Percentiles rank a stretch among this genome's conserved stretches.
Evolutionary conservation across 441 rosid genomes (phyloP).

Genomic region (Brassica hybrid): DNA sequence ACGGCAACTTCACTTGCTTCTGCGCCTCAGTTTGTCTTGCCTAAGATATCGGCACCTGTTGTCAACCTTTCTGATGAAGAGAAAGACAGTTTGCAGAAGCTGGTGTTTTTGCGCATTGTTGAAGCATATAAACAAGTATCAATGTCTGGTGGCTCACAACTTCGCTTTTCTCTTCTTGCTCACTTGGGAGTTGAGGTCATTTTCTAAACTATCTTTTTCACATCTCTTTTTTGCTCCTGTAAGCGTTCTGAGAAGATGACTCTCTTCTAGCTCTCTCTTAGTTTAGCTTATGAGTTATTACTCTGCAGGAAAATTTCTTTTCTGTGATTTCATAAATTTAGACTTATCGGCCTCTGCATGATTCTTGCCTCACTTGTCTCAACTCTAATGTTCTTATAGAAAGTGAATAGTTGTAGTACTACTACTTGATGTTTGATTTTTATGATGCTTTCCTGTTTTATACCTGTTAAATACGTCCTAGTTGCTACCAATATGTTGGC

Average conservation of each 20-base stretch:
- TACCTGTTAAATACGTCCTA: slow-evolving; percentile 14
- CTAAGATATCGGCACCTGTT: slow-evolving; percentile 96
- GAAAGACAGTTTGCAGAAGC: slow-evolving; percentile 84
- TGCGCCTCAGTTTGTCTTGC: slow-evolving; percentile 61
- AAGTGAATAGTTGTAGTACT: too few species aligned
- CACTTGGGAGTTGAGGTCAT: slow-evolving; percentile 89
- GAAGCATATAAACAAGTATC: slow-evolving; percentile 89
- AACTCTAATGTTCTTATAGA: slow-evolving; percentile 23
- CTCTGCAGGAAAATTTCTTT: slow-evolving; percentile 2
- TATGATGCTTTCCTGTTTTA: slow-evolving; percentile 18
- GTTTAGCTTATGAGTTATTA: slow-evolving; percentile 16
- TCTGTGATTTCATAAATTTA: not conserved
- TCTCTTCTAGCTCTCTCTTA: slow-evolving; percentile 24
- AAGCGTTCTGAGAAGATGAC: slow-evolving; percentile 1
- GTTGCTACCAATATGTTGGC: slow-evolving; percentile 21
- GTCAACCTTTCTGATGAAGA: slow-evolving; percentile 77
- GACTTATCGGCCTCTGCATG: slow-evolving; percentile 19
- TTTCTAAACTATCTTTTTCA: slow-evolving; percentile 31
- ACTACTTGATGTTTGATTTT: slow-evolving; percentile 6
- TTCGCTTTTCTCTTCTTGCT: slow-evolving; percentile 87
- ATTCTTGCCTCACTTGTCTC: slow-evolving; percentile 25
- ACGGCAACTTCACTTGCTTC: slow-evolving; percentile 65
- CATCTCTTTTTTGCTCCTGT: not conserved
- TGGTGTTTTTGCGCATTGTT: slow-evolving; percentile 72
- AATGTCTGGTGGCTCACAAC: slow-evolving; percentile 82